Evolutionary conservation across 2,329 filamentous ascomycete genomes (phyloP).

Genomic region (Colletotrichum shisoi): DNA sequence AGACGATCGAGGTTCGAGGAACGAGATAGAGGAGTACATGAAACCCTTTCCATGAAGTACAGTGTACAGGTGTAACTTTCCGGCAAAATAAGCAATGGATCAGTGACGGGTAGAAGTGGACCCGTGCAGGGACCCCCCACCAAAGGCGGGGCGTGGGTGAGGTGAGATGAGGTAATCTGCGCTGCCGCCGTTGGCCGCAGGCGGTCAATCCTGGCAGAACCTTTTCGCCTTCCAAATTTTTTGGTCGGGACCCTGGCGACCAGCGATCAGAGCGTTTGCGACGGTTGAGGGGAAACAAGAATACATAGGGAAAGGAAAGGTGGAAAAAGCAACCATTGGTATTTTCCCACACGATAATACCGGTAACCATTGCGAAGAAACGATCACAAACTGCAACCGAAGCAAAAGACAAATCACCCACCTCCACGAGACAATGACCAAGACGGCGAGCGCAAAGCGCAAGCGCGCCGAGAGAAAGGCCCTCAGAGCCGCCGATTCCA

Average conservation of each 20-base stretch:
- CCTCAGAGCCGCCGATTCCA: slow-evolving; percentile 35
- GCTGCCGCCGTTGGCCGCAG: neutral
- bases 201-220: slow-evolving; percentile 38
- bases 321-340: neutral
- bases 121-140: slow-evolving; percentile 10
- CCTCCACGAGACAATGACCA: slow-evolving; percentile 31
- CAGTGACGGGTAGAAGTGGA: slow-evolving; percentile 36
- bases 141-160: slow-evolving; percentile 29
- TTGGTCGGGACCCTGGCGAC: slow-evolving; percentile 19
- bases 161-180: slow-evolving; percentile 12
- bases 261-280: slow-evolving; percentile 15
- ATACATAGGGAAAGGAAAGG: neutral
- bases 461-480: slow-evolving; percentile 41
- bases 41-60: neutral
- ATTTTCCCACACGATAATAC: neutral
- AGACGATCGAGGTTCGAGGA: slow-evolving; percentile 6
- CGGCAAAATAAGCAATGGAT: slow-evolving; percentile 7
- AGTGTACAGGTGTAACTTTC: neutral
- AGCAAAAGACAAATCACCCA: too few relatives aligned
- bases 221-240: slow-evolving; percentile 34
- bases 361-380: neutral
- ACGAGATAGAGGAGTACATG: slow-evolving; percentile 15
- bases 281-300: neutral
- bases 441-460: slow-evolving; percentile 40
- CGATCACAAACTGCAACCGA: neutral